These are phyloP conservation scores for Neofusicoccum parvum DNA, from an alignment of 2,329 filamentous ascomycete species.

Conservation along the genomic window DNA sequence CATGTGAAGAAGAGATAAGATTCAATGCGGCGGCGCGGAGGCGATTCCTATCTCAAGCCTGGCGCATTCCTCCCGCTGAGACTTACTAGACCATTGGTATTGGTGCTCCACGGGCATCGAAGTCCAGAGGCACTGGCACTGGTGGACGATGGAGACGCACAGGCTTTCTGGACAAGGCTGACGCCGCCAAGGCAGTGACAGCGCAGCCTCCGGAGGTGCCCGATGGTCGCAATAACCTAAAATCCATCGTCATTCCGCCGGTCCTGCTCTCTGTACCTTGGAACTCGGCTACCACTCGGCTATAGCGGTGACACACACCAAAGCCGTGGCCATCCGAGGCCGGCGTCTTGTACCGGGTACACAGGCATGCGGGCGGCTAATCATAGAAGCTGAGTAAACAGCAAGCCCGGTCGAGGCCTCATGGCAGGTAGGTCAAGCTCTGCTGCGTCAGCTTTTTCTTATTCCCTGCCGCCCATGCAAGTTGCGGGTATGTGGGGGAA, in stretches of 20 bases:
- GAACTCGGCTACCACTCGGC: conserved; percentile 5
- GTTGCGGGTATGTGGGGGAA: not conserved
- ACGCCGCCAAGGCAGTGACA: not conserved
- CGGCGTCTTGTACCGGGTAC: not conserved
- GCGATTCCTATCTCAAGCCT: not conserved
- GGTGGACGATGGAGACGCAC: not conserved
- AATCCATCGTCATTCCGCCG: not conserved
- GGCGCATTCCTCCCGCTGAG: not conserved
- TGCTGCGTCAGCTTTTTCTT: not conserved
- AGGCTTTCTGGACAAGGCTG: not conserved
- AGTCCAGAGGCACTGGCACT: not conserved
- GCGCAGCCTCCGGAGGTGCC: not conserved
- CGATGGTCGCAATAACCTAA: conserved; percentile 9
- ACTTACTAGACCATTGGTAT: not conserved
- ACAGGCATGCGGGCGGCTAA: not conserved
- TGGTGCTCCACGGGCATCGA: not conserved
- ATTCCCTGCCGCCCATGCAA: not conserved
- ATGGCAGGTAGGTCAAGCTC: not conserved
- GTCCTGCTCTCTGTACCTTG: not conserved
- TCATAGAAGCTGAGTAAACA: not conserved
- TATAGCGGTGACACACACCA: not conserved
- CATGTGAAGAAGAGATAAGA: not conserved
- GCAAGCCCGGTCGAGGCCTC: not conserved
- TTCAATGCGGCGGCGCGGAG: not conserved
- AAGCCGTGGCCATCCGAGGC: not conserved